Conservation (phyloP, 2,329 filamentous ascomycete species). For the Uncinocarpus reesii region DNA sequence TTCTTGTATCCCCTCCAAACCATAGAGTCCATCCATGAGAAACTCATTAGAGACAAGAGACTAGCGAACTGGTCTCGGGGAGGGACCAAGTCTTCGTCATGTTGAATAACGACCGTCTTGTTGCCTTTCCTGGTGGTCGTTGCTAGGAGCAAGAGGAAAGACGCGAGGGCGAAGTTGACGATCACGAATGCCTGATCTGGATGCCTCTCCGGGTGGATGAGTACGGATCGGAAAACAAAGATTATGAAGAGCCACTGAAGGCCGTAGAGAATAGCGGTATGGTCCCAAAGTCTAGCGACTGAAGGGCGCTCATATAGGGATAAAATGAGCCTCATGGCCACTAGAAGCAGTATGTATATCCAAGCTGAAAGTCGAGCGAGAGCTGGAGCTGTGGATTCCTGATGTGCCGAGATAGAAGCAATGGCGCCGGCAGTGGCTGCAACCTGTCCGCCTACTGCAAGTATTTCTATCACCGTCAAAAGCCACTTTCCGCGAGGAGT, state of each 20-base stretch:
- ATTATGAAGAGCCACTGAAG: slow-evolving; percentile 69
- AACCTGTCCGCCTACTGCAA: slow-evolving; percentile 62
- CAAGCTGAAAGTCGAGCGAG: slow-evolving; percentile 62
- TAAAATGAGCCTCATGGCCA: slow-evolving; percentile 58
- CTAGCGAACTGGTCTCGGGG: slow-evolving; percentile 81
- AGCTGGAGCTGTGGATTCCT: slow-evolving; percentile 50
- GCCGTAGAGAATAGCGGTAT: slow-evolving; percentile 76
- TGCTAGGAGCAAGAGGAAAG: slow-evolving; percentile 64
- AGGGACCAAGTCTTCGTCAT: slow-evolving; percentile 78
- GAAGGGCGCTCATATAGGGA: slow-evolving; percentile 51
- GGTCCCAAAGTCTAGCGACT: slow-evolving; percentile 75
- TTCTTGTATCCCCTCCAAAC: slow-evolving; percentile 82
- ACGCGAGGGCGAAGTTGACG: slow-evolving; percentile 62
- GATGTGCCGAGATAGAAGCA: slow-evolving; percentile 48
- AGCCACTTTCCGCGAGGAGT: slow-evolving; percentile 63
- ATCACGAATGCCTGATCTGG: slow-evolving; percentile 56
- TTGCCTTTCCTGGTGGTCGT: slow-evolving; percentile 83
- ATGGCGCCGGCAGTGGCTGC: slow-evolving; percentile 58
- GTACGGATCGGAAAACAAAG: slow-evolving; percentile 69
- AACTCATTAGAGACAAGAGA: slow-evolving; percentile 75
- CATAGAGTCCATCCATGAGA: slow-evolving; percentile 81
- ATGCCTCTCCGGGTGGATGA: slow-evolving; percentile 63
- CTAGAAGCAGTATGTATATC: slow-evolving; percentile 68
- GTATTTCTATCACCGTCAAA: slow-evolving; percentile 61
- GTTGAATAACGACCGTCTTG: slow-evolving; percentile 75